Base-by-base conservation (phyloP, 495 filamentous ascomycete genomes). In the Aspergillus panamensis region DNA sequence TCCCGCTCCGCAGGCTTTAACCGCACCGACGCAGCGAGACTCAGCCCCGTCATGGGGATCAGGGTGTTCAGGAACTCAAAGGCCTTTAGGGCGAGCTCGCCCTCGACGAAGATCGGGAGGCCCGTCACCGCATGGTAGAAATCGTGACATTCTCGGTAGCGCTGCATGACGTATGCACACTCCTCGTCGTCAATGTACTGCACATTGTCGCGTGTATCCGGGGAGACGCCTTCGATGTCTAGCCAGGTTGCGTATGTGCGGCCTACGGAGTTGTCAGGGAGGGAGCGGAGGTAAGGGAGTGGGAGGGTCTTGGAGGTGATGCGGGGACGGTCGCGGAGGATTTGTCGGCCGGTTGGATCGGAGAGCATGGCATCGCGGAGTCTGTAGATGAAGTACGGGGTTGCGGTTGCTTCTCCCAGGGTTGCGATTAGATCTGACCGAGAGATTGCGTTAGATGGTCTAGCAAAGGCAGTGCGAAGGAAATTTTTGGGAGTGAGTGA, bases 81-180 rank as follows among this genome's bases (percentile, higher is more conserved):
- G 5, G 92, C 90, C 77, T 97, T 97, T 54, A 97, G 81, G 53
- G 92, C 92, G 9, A 97, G 78, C 76, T 97, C 95, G 17, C 95
- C 94, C 74, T 98, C 95, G 2, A 90, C 80, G 48, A 97, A 86
- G n/a, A 91, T 82, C 0, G 95, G 94, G 32, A 98, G 76, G 0
- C 94, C 94, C 12, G 92, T 96, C 33, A 98, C 76, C 0, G 95
- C 94, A 73, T 98, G 94, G 77, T 96, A 97, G 80, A 98, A 97
- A 68, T 98, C 94, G 71, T 98, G 94, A 65, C 89, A 94, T 73
- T 98, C 95, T 48, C 94, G 85, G 73, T 98, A 98, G 30, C 94
- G 85, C 81, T 97, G 94, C 90, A 98, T 96, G 4, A 97, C 94
- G 71, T 97, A 98, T 17, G 94, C 94, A 69, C 90, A 96, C 69